Evolutionary conservation across 2,329 filamentous ascomycete genomes (phyloP).

Genomic region (Rhinocladiella similis): DNA sequence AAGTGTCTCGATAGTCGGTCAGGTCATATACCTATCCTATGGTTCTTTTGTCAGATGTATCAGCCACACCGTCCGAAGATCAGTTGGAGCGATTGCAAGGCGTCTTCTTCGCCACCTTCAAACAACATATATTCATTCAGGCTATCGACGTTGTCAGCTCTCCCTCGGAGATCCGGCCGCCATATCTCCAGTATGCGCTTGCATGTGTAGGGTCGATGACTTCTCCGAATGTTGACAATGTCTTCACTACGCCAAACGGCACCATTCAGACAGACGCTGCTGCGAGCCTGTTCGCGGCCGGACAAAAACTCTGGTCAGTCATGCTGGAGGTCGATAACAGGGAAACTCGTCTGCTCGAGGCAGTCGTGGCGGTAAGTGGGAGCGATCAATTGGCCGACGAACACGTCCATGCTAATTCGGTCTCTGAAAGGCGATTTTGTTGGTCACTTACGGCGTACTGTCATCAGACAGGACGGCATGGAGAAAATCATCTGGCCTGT

Average conservation of each 20-base stretch:
- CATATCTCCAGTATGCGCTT: constrained; percentile 14
- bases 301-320: constrained; percentile 5
- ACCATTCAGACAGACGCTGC: constrained; percentile 3
- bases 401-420: not conserved
- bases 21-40: constrained; percentile 17
- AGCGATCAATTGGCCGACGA: not conserved
- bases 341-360: constrained; percentile 10
- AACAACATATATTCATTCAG: constrained; percentile 12
- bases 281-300: constrained; percentile 4
- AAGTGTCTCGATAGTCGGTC: constrained; percentile 1
- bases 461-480: constrained; percentile 1
- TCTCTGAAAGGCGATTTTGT: constrained; percentile 1
- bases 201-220: constrained; percentile 12
- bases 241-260: constrained; percentile 2
- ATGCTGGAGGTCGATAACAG: constrained; percentile 16
- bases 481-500: constrained; percentile 3
- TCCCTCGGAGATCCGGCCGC: constrained; percentile 1
- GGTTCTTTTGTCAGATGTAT: constrained; percentile 12
- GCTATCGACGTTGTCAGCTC: constrained; percentile 1
- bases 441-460: constrained; percentile 6
- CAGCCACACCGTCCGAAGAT: constrained; percentile 1
- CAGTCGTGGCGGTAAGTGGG: constrained; percentile 8
- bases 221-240: not conserved
- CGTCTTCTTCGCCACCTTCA: constrained; percentile 8
- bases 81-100: constrained; percentile 6